Base-by-base conservation (phyloP, 345 rosid species). In the Bruguiera gymnorhiza region DNA sequence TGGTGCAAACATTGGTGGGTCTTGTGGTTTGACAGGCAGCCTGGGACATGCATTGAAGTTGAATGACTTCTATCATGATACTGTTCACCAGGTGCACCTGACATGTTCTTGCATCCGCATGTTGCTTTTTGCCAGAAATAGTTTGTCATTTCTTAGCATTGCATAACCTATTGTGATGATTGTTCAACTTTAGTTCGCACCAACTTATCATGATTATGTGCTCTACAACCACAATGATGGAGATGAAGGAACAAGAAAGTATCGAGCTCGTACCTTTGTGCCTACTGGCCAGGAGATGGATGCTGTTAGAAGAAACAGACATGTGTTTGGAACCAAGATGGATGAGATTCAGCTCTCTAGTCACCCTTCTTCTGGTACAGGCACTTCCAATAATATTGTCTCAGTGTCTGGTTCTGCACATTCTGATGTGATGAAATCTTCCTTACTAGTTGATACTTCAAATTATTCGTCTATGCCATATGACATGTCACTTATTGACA, bases 251-350 rank as follows among this genome's bases (percentile, higher is more conserved):
- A 80, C 90, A 66, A 84, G 87, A 72, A 96, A 92, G 83, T 96
- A 96, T 68, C 75, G 96, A 29, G 89, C 98, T 6, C 83, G 98
- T 23, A 95, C 99, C 48, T 95, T 92, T 82, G 99, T 92, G 78
- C 99, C 98, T 37, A 95, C 98, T 52, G 98, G 99, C 39, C 94
- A 84, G 31, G 99, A 92, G 78, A 96, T 96, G 98, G 99, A 92
- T 78, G 86, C 85, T 31, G 94, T 87, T 29, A 85, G 98, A 81
- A 95, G 80, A 82, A 90, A 86, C 90, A 87, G 86, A 69, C 80
- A 60, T 67, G 36, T 86, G 72, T 79, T 81, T 62, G 95, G 91
- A 66, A 86, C 83, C 85, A 91, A 85, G 83, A 70, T 86, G 68
- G 99, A 90, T 61, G 97, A 89, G 57, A 81, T 87, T 75, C 93